Conservation (phyloP, 176 grass and related monocot genomes). For the Oryza brachyantha region DNA sequence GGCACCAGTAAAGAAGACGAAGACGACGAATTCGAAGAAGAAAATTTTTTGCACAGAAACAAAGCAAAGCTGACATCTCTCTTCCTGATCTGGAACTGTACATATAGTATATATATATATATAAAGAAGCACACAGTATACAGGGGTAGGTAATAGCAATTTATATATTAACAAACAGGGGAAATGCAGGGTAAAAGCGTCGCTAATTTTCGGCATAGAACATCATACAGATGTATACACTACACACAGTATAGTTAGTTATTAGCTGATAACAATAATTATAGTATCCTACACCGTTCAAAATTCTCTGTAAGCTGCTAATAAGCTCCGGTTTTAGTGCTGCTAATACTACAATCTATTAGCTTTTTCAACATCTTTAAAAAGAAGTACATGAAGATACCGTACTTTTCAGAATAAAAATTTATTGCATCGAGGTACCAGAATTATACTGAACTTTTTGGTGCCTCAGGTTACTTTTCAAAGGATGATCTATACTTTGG, state of each 20-base stretch:
- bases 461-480: too few relatives aligned
- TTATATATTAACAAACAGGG: constrained; percentile 29
- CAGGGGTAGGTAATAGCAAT: constrained; percentile 29
- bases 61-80: constrained; percentile 56
- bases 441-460: too few relatives aligned
- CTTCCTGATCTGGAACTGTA: constrained; percentile 79
- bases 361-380: too few relatives aligned
- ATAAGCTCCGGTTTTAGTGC: background rate
- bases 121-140: constrained; percentile 57
- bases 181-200: constrained; percentile 28
- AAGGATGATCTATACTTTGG: too few relatives aligned
- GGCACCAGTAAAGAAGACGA: constrained; percentile 21
- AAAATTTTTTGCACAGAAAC: constrained; percentile 60
- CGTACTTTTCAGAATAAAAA: too few relatives aligned
- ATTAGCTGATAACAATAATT: background rate
- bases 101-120: constrained; percentile 67
- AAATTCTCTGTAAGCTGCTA: background rate
- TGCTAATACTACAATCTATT: too few relatives aligned
- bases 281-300: background rate
- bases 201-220: constrained; percentile 7
- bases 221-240: constrained; percentile 37
- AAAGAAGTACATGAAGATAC: too few relatives aligned
- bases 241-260: constrained; percentile 37
- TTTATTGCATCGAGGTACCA: too few relatives aligned
- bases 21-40: constrained; percentile 9